Percentiles rank a stretch among this genome's conserved stretches.
Evolutionary conservation across 805 yeast species (phyloP).

Genomic region (Pichia gijzeniarum): DNA sequence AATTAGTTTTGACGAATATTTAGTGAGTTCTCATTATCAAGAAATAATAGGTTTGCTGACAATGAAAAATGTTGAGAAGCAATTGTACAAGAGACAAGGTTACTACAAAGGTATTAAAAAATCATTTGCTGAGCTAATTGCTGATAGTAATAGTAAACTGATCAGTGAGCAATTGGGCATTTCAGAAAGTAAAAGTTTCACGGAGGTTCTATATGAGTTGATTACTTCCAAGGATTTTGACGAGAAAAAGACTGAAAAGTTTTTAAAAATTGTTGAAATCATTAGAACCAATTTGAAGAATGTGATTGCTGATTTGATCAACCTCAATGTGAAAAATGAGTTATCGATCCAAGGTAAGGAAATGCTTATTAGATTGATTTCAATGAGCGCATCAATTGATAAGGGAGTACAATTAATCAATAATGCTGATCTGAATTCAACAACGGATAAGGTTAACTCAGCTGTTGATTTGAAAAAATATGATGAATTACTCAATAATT

Average conservation of each 20-base stretch:
- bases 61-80: constrained; percentile 72
- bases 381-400: constrained; percentile 62
- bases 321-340: constrained; percentile 47
- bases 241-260: constrained; percentile 17
- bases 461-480: background rate
- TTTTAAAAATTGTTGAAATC: constrained; percentile 35
- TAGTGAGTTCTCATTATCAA: constrained; percentile 54
- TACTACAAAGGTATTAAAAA: constrained; percentile 6
- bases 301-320: constrained; percentile 50
- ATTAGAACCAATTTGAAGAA: constrained; percentile 39
- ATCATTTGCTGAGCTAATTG: constrained; percentile 9
- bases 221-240: constrained; percentile 16
- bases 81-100: constrained; percentile 26
- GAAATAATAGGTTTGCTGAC: constrained; percentile 73
- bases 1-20: constrained; percentile 59
- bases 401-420: constrained; percentile 40
- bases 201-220: constrained; percentile 19
- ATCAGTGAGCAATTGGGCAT: constrained; percentile 11
- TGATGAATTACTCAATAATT: background rate
- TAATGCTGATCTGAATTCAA: constrained; percentile 5
- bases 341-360: constrained; percentile 70
- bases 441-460: background rate
- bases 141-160: constrained; percentile 13
- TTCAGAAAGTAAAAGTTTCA: constrained; percentile 14
- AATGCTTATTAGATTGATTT: constrained; percentile 57